These are phyloP conservation scores for Pseudogymnoascus sp. DNA, from an alignment of 2,329 filamentous ascomycete species.

Conservation along the genomic window DNA sequence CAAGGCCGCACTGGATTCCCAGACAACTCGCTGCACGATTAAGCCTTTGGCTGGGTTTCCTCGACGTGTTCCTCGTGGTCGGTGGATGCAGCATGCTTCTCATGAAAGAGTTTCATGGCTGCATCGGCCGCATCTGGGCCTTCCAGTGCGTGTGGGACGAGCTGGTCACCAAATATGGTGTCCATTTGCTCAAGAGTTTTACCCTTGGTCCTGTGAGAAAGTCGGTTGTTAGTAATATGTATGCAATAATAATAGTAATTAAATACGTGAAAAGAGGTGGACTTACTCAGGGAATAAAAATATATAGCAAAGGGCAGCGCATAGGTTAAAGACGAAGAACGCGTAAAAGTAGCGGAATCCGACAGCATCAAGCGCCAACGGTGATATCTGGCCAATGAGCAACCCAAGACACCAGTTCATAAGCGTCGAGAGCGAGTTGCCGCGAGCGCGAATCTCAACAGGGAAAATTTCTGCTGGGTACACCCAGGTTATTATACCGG, in stretches of 20 bases:
- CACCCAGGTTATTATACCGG: slow-evolving; percentile 50
- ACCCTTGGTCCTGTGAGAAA: slow-evolving; percentile 40
- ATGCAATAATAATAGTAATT: slow-evolving; percentile 21
- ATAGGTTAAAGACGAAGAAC: slow-evolving; percentile 42
- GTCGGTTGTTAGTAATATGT: slow-evolving; percentile 13
- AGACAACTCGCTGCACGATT: background rate
- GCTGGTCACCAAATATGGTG: slow-evolving; percentile 32
- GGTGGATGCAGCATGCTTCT: slow-evolving; percentile 5
- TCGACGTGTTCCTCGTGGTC: background rate
- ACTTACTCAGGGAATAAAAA: slow-evolving; percentile 23
- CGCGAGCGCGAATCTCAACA: slow-evolving; percentile 51
- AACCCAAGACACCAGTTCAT: slow-evolving; percentile 55
- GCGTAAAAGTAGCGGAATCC: slow-evolving; percentile 43
- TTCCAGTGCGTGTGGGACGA: slow-evolving; percentile 31
- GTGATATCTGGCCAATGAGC: slow-evolving; percentile 44
- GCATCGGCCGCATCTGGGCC: slow-evolving; percentile 27
- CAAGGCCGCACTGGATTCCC: no score
- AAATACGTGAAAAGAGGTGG: slow-evolving; percentile 22
- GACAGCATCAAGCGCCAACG: slow-evolving; percentile 47
- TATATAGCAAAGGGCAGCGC: slow-evolving; percentile 27
- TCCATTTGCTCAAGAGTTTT: slow-evolving; percentile 38
- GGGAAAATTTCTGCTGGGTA: slow-evolving; percentile 54
- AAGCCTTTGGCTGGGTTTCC: background rate
- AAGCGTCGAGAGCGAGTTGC: slow-evolving; percentile 52
- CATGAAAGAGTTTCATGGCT: slow-evolving; percentile 18